Conservation (phyloP, 805 yeast species). For the Spathaspora gorwiae region DNA sequence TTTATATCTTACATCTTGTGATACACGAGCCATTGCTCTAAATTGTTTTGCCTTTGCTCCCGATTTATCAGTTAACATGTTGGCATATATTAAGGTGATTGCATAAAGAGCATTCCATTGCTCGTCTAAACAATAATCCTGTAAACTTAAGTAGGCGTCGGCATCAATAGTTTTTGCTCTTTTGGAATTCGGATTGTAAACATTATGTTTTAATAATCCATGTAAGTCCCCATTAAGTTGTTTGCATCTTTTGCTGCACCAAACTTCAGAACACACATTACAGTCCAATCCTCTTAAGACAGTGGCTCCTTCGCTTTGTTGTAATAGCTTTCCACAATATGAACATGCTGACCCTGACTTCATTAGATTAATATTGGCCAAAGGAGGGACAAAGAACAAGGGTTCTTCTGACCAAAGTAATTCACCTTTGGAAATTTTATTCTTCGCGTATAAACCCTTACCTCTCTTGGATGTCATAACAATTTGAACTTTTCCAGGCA, state of each 20-base stretch:
- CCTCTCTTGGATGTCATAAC: constrained; percentile 52
- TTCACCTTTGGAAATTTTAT: constrained; percentile 44
- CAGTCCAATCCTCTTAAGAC: constrained; percentile 58
- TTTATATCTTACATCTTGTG: constrained; percentile 60
- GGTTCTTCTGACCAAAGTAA: constrained; percentile 57
- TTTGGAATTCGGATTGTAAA: constrained; percentile 20
- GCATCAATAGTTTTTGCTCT: constrained; percentile 39
- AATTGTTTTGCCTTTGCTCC: constrained; percentile 44
- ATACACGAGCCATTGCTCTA: constrained; percentile 60
- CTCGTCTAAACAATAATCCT: constrained; percentile 57
- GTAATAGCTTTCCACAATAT: constrained; percentile 58
- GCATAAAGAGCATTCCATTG: constrained; percentile 70
- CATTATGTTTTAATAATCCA: constrained; percentile 51
- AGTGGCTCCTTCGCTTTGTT: constrained; percentile 21
- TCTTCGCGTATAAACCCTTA: constrained; percentile 55
- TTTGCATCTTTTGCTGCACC: constrained; percentile 69
- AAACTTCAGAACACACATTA: constrained; percentile 55
- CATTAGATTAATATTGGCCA: constrained; percentile 59
- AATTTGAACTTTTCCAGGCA: constrained; percentile 43
- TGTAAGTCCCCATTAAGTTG: constrained; percentile 48
- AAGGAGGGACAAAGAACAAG: constrained; percentile 62
- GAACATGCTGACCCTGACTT: constrained; percentile 65
- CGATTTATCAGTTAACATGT: constrained; percentile 37
- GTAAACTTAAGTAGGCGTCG: constrained; percentile 51
- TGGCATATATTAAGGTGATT: constrained; percentile 53